Evolutionary conservation across 768 basidiomycete genomes (phyloP).

Genomic region (Boletus vinaceobasis): DNA sequence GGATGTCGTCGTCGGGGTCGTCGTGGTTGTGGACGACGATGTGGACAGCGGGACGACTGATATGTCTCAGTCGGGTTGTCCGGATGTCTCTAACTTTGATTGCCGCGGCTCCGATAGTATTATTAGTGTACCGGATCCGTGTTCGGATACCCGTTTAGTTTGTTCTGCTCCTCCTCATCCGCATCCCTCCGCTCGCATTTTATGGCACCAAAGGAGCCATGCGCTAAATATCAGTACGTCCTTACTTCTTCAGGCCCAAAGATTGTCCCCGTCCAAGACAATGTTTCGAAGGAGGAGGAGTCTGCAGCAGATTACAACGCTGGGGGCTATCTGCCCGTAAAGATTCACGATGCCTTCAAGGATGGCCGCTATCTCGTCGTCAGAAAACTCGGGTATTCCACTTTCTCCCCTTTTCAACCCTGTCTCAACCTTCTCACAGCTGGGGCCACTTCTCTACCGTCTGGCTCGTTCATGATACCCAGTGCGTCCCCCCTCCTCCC

Average conservation of each 20-base stretch:
- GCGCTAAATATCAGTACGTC: slow-evolving; percentile 74
- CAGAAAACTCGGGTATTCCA: slow-evolving; percentile 79
- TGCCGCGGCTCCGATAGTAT: slow-evolving; percentile 11
- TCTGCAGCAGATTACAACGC: slow-evolving; percentile 79
- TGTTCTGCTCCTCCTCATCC: not conserved
- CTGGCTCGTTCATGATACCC: slow-evolving; percentile 79
- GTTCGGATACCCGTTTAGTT: slow-evolving; percentile 11
- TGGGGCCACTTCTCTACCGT: slow-evolving; percentile 98
- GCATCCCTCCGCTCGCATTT: slow-evolving; percentile 7
- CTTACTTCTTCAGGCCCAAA: slow-evolving; percentile 62
- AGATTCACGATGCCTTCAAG: slow-evolving; percentile 81
- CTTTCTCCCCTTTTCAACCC: not conserved
- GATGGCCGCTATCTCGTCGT: slow-evolving; percentile 80
- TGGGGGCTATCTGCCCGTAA: slow-evolving; percentile 78
- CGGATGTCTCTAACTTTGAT: not conserved
- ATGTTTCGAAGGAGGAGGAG: slow-evolving; percentile 72
- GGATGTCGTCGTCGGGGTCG: not conserved
- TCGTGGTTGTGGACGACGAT: not conserved
- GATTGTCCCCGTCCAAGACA: slow-evolving; percentile 67
- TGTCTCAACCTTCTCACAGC: slow-evolving; percentile 36
- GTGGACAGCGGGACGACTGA: not conserved
- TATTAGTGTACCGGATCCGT: slow-evolving; percentile 6
- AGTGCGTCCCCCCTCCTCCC: slow-evolving; percentile 45
- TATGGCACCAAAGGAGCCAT: slow-evolving; percentile 68
- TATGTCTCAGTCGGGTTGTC: not conserved